Conservation (phyloP, 73 alveolate species). For the Stentor coeruleus region DNA sequence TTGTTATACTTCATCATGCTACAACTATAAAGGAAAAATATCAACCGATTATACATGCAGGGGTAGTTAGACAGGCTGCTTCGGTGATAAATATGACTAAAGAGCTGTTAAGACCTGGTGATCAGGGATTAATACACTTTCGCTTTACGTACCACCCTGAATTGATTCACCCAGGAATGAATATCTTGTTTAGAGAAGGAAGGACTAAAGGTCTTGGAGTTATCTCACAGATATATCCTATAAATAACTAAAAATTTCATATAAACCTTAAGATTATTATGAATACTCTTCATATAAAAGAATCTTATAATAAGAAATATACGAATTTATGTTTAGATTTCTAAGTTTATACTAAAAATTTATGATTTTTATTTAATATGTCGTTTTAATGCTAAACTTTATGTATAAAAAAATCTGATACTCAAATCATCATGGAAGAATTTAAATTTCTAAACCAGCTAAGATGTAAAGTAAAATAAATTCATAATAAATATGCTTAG, state of each 20-base stretch:
- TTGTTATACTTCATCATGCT: constrained; percentile 94
- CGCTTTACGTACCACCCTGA: constrained; percentile 80
- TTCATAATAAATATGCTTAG: constrained; percentile 6
- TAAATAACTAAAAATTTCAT: not conserved
- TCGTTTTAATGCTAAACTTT: too few relatives aligned
- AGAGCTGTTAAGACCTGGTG: constrained; percentile 84
- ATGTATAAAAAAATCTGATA: too few relatives aligned
- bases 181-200: constrained; percentile 92
- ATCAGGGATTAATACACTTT: constrained; percentile 77
- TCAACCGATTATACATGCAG: constrained; percentile 85
- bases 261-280: too few relatives aligned
- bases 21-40: constrained; percentile 86
- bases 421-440: too few relatives aligned
- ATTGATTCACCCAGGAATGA: constrained; percentile 67
- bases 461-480: too few relatives aligned
- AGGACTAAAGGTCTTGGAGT: constrained; percentile 91
- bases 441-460: too few relatives aligned
- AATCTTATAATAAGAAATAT: too few relatives aligned
- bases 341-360: too few relatives aligned
- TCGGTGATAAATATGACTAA: constrained; percentile 69
- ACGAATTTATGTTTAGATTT: too few relatives aligned
- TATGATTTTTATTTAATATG: too few relatives aligned
- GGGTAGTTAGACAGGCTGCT: constrained; percentile 92
- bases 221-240: constrained; percentile 39
- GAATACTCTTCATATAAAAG: too few relatives aligned